These are phyloP conservation scores for Lentinus tigrinus DNA, from an alignment of 768 basidiomycete species.

Conservation along the genomic window DNA sequence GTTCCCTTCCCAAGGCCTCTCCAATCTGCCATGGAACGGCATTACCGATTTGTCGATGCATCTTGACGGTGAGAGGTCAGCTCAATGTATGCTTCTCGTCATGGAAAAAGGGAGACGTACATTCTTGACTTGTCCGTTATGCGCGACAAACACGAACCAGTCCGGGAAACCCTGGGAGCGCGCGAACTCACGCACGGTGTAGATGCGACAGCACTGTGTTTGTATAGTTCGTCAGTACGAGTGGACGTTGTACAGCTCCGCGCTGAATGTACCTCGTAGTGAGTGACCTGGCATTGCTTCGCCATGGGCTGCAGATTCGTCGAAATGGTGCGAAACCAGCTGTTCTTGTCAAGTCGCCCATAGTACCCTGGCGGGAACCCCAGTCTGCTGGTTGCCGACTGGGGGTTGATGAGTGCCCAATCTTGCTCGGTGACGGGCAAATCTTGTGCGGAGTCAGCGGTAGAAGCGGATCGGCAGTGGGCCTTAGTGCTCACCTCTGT, in stretches of 20 bases:
- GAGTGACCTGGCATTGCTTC: constrained; percentile 75
- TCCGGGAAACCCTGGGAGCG: constrained; percentile 84
- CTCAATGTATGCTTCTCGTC: neutral
- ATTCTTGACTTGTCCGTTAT: constrained; percentile 53
- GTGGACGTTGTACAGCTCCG: neutral
- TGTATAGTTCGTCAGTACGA: neutral
- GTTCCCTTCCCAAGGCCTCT: constrained; percentile 62
- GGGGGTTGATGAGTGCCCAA: constrained; percentile 61
- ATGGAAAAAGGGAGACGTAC: constrained; percentile 36
- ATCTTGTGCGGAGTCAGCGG: neutral
- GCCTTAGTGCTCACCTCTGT: constrained; percentile 44
- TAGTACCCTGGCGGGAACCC: constrained; percentile 54
- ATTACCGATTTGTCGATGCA: constrained; percentile 81
- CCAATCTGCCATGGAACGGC: constrained; percentile 71
- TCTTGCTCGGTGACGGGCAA: constrained; percentile 28
- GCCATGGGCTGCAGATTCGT: constrained; percentile 79
- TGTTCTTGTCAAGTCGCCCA: constrained; percentile 55
- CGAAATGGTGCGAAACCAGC: constrained; percentile 70
- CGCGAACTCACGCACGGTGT: constrained; percentile 76
- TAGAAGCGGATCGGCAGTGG: neutral
- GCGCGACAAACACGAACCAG: constrained; percentile 58
- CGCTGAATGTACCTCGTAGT: constrained; percentile 39
- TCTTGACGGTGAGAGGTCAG: constrained; percentile 37
- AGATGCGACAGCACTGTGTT: constrained; percentile 61
- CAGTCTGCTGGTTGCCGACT: constrained; percentile 50